Percentiles rank a stretch among this genome's conserved stretches.
Conservation (phyloP, 1,284 basidiomycete genomes). For the Trichosporon sp. region DNA sequence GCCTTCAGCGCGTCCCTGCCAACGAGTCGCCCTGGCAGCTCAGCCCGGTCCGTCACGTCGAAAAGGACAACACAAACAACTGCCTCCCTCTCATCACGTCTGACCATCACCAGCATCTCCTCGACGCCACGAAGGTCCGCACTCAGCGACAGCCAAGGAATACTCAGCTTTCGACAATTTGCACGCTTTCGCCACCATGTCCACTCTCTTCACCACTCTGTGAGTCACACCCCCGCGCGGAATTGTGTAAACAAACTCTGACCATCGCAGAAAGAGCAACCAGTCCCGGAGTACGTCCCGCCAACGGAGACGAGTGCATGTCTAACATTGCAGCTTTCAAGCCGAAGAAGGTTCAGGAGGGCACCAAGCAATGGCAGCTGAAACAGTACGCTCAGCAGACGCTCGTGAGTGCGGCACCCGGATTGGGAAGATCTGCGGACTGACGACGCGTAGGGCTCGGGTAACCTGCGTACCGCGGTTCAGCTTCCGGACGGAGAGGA, state of each 20-base stretch:
- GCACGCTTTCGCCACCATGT: conserved; percentile 23
- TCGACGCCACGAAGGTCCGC: neutral
- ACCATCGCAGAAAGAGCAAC: conserved; percentile 35
- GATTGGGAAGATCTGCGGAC: neutral
- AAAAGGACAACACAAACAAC: neutral
- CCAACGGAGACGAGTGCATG: neutral
- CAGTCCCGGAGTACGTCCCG: conserved; percentile 39
- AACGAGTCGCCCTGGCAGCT: neutral
- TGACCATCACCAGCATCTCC: neutral
- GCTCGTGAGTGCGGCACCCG: conserved; percentile 55
- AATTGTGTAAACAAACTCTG: conserved; percentile 12
- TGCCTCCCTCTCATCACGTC: neutral
- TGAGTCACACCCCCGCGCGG: conserved; percentile 16
- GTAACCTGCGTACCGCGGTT: conserved; percentile 83
- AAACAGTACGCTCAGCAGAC: conserved; percentile 97
- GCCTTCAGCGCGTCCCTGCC: neutral
- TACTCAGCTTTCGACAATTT: neutral
- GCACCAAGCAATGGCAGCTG: conserved; percentile 94
- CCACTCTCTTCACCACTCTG: conserved; percentile 40
- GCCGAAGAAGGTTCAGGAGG: conserved; percentile 90
- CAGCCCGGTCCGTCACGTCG: neutral
- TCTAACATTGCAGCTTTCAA: conserved; percentile 64
- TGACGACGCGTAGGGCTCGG: conserved; percentile 68
- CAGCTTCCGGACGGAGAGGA: conserved; percentile 92
- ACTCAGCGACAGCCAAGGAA: neutral